phyloP scores from a whole-genome alignment of 805 yeast species.

The Metschnikowia cerradonensis region DNA sequence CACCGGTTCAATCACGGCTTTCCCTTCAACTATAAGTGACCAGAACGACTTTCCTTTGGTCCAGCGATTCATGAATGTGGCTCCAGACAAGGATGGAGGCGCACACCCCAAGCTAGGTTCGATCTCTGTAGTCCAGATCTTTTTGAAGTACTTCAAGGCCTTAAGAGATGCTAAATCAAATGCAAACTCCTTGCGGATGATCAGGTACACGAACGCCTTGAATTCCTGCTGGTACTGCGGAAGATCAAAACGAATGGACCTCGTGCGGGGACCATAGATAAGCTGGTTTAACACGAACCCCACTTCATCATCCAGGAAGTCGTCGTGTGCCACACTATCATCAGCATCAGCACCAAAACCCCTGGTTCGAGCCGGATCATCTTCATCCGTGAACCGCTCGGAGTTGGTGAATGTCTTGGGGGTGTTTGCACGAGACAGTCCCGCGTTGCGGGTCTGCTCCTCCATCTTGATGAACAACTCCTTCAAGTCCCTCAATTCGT shows the following conservation, averaged over 20 bases:
- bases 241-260: constrained; percentile 44
- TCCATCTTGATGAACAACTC: constrained; percentile 54
- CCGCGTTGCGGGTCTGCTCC: constrained; percentile 25
- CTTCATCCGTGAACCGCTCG: neutral
- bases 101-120: constrained; percentile 40
- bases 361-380: neutral
- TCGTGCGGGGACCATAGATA: constrained; percentile 32
- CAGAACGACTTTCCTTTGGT: constrained; percentile 49
- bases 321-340: neutral
- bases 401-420: constrained; percentile 8
- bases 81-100: constrained; percentile 45
- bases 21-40: constrained; percentile 69
- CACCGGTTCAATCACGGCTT: constrained; percentile 81
- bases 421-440: constrained; percentile 11
- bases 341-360: neutral
- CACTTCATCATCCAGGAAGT: constrained; percentile 5
- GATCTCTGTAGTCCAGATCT: constrained; percentile 69
- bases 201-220: constrained; percentile 33
- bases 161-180: constrained; percentile 41
- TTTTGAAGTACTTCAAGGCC: constrained; percentile 57
- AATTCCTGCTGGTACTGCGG: constrained; percentile 41
- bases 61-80: constrained; percentile 37
- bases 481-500: constrained; percentile 67
- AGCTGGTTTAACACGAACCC: constrained; percentile 18
- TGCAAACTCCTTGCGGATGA: constrained; percentile 31